Conservation (phyloP, 768 basidiomycete genomes). For the Suillus cothurnatus region DNA sequence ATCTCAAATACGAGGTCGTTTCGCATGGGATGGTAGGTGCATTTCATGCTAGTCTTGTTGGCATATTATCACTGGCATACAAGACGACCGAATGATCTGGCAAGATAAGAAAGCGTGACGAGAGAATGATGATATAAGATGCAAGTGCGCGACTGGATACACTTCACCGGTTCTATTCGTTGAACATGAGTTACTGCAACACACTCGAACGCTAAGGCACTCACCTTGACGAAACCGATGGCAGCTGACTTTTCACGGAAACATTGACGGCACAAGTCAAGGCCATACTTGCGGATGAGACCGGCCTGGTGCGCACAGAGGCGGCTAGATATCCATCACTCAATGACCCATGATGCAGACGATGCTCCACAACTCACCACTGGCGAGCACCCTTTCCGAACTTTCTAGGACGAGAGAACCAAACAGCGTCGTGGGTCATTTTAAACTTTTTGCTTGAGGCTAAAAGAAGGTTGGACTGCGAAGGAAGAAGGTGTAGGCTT, state of each 20-base stretch:
- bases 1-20: neutral
- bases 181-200: constrained; percentile 6
- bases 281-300: constrained; percentile 96
- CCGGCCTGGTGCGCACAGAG: constrained; percentile 97
- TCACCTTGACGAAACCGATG: constrained; percentile 94
- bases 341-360: neutral
- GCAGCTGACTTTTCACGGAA: constrained; percentile 95
- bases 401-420: constrained; percentile 96
- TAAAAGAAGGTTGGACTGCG: neutral
- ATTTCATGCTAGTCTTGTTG: constrained; percentile 15
- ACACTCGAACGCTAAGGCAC: constrained; percentile 17
- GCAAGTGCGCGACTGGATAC: constrained; percentile 10
- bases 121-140: constrained; percentile 10
- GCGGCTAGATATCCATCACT: constrained; percentile 57
- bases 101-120: constrained; percentile 3
- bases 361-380: constrained; percentile 58
- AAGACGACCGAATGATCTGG: constrained; percentile 11
- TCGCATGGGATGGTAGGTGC: neutral
- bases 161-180: constrained; percentile 49
- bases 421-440: constrained; percentile 99
- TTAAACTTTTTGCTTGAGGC: constrained; percentile 32
- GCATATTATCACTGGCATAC: constrained; percentile 25
- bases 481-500: neutral
- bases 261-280: constrained; percentile 97
- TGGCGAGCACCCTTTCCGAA: constrained; percentile 95